Base-by-base conservation (phyloP, 2,329 filamentous ascomycete species). In the Neopestalotiopsis sp. region DNA sequence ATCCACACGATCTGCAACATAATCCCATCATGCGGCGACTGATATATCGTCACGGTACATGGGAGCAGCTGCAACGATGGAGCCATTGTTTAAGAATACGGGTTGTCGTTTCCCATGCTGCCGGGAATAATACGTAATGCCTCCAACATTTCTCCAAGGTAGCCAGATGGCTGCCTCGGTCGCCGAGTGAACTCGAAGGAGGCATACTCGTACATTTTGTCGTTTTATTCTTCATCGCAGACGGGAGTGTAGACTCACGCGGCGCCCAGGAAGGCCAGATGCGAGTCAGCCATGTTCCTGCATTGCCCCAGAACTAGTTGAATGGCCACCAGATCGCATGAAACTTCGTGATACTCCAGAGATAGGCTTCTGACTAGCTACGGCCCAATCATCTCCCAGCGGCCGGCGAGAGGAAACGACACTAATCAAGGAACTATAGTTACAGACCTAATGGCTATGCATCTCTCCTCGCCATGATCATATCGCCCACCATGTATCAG, bases 281-380 rank as follows among this genome's bases (percentile, higher is more conserved):
- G 45, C 45, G 45, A 53, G 45, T 53, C 45, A 53, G 45, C 45
- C 17, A 53, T 53, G 45, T 53, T 53, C 45, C 45, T 53, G 45
- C 45, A 53, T 53, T 53, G 45, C 45, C 45, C 45, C 45, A 53
- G 45, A 20, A 53, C 45, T 53, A 53, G 45, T 20, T 53, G 45
- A 53, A 53, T n/a, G 45, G n/a, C 45, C 45, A 53, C 45, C 45
- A 53, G 45, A 53, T 53, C 45, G 45, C 45, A 53, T 53, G 45
- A 53, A 53, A 53, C 45, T 53, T 53, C 45, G 45, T 53, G 45
- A 53, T 53, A 53, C 45, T 53, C 45, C 7, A 53, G 45, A 53
- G 45, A 53, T 53, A n/a, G 45, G 45, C 45, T 53, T 17, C 45
- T 53, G 45, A 53, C 45, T 53, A 53, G 45, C 45, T 17, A n/a